Base-by-base conservation (phyloP, 1,139 yeast species). In the Petasospora fabianii region DNA sequence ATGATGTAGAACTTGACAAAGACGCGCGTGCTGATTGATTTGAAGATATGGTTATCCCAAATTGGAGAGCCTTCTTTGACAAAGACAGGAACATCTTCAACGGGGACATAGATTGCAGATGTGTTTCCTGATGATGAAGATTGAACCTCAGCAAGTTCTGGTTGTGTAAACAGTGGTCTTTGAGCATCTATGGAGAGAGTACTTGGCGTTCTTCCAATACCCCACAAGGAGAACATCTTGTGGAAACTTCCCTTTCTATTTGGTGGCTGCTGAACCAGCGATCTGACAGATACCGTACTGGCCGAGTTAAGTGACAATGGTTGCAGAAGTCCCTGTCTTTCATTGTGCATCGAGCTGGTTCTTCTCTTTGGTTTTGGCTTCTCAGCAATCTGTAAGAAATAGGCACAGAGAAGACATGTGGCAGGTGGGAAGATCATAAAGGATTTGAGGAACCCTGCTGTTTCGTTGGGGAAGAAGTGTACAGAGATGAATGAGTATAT, bases 1-100 rank as follows among this genome's bases (percentile, higher is more conserved):
- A 81, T 66, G 9, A 72, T 34, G 49, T 70, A 77, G 50, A 74
- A 79, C 26, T 68, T 61, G 52, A 77, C 52, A 44, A 77, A 79
- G 1, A 50, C 27, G 18, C 55, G 37, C 9, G 51, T 44, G 11
- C 32, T 32, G n/a, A 54, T 49, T 7, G 51, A 39, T 22, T 52
- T 39, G 7, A 50, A 27, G 10, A 53, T 44, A 15, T 50, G 47
- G 29, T 51, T 49, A 20, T 51, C 50, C 56, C 56, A 53, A 1
- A 54, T 40, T 22, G 57, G 58, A 4, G 49, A 49, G 1, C 54
- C 49, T 10, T 42, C 44, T 24, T 48, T 50, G 8, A 54, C 56
- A 34, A 54, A 54, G 18, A 54, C 48, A 4, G 58, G 57, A 8
- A 51, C 53, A 30, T 54, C 57, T 27, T 53, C 58, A 13, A 53